A percentile compares a stretch with the other conserved stretches of the same genome.
phyloP scores from a whole-genome alignment of 2,329 filamentous ascomycete species.

The Venturia pyrina region DNA sequence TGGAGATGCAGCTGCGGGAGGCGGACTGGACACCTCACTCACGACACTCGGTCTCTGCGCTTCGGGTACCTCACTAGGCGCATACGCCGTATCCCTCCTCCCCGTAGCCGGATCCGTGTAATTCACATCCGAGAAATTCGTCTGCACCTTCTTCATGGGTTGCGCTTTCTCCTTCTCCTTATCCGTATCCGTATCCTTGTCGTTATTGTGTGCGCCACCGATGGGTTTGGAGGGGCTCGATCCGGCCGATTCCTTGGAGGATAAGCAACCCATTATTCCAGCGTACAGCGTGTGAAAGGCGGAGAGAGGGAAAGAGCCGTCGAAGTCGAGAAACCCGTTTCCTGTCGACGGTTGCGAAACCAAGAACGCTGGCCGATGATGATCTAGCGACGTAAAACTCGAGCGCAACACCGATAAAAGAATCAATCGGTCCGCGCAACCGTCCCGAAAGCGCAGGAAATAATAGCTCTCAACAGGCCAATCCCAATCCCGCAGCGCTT shows the following conservation, averaged over 20 bases:
- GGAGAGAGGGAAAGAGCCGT: too few relatives aligned
- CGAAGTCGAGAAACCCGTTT: too few relatives aligned
- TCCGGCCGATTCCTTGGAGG: background rate
- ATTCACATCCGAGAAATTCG: slow-evolving; percentile 1
- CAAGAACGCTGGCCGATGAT: too few relatives aligned
- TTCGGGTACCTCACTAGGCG: background rate
- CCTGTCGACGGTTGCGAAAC: too few relatives aligned
- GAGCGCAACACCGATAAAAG: too few relatives aligned
- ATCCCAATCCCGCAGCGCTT: too few relatives aligned
- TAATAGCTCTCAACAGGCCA: too few relatives aligned
- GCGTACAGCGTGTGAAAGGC: background rate
- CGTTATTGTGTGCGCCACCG: background rate
- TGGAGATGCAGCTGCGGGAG: background rate
- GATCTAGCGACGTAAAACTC: too few relatives aligned
- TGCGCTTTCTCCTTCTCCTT: background rate
- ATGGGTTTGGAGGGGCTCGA: background rate
- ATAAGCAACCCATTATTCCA: background rate
- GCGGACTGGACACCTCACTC: background rate
- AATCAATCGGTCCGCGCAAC: too few relatives aligned
- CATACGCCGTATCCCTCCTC: background rate
- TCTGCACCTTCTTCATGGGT: background rate
- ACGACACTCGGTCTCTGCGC: background rate
- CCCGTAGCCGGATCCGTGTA: background rate
- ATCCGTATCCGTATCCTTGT: too few relatives aligned
- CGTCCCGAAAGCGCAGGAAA: too few relatives aligned